Conservation (phyloP, 1,284 basidiomycete species). For the Leccinum fallax region DNA sequence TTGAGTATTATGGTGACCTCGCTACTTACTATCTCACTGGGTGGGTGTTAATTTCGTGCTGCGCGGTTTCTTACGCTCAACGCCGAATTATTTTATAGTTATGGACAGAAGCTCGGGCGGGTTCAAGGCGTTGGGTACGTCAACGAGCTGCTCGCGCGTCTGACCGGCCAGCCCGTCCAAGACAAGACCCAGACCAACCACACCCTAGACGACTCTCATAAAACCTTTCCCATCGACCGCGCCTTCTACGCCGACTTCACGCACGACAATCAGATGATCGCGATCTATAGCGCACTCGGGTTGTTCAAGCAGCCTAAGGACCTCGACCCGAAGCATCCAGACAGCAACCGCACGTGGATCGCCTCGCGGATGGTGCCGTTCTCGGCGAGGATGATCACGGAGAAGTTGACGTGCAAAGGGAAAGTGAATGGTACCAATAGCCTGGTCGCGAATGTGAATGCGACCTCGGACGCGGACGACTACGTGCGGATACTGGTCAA, state of each 20-base stretch:
- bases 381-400: not conserved
- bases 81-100: conserved; percentile 39
- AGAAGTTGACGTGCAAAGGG: not conserved
- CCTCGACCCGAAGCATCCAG: conserved; percentile 46
- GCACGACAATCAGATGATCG: conserved; percentile 80
- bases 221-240: conserved; percentile 72
- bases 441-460: too few species aligned
- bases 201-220: conserved; percentile 66
- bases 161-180: conserved; percentile 58
- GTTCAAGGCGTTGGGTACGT: conserved; percentile 83
- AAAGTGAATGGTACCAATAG: not conserved
- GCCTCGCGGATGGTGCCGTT: not conserved
- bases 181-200: conserved; percentile 79
- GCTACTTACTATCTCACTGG: conserved; percentile 75
- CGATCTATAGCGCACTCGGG: conserved; percentile 72
- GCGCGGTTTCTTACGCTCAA: not conserved
- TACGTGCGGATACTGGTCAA: conserved; percentile 1
- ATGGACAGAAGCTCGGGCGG: conserved; percentile 64
- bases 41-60: conserved; percentile 38
- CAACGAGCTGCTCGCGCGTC: conserved; percentile 83
- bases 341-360: conserved; percentile 17
- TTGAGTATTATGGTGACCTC: conserved; percentile 72
- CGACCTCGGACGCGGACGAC: not conserved
- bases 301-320: conserved; percentile 50
- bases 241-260: conserved; percentile 51